A percentile compares a stretch with the other conserved stretches of the same genome.
These are phyloP conservation scores for Talaromyces funiculosus DNA, from an alignment of 2,329 filamentous ascomycete genomes.

Conservation along the genomic window DNA sequence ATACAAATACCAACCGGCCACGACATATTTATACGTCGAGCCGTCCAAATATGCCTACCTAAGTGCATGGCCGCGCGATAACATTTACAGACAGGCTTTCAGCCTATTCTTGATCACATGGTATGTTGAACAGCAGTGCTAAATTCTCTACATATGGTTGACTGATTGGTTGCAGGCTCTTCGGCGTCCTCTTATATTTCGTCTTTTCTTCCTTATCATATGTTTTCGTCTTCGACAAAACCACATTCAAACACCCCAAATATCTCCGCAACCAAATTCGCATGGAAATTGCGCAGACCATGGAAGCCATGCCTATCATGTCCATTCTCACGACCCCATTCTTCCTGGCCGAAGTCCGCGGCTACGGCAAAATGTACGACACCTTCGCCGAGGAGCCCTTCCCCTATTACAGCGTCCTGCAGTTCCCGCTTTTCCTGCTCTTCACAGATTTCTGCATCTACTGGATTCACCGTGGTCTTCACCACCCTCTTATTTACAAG, in stretches of 20 bases:
- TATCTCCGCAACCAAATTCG: constrained; percentile 90
- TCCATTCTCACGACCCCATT: constrained; percentile 72
- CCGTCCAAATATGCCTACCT: constrained; percentile 72
- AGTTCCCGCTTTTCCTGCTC: constrained; percentile 81
- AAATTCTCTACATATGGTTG: not conserved
- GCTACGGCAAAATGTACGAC: constrained; percentile 84
- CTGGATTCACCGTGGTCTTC: constrained; percentile 81
- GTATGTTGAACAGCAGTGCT: constrained; percentile 42
- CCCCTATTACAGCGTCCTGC: constrained; percentile 68
- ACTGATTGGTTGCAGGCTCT: constrained; percentile 56
- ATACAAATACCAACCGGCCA: constrained; percentile 63
- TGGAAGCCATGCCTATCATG: constrained; percentile 73
- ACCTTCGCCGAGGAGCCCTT: constrained; percentile 68
- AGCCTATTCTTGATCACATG: constrained; percentile 81
- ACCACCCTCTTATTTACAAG: constrained; percentile 79
- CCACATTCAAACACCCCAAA: constrained; percentile 80
- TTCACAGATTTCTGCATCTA: constrained; percentile 91
- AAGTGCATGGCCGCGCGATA: constrained; percentile 72
- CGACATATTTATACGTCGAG: constrained; percentile 60
- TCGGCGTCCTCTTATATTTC: constrained; percentile 80
- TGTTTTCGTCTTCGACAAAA: constrained; percentile 84
- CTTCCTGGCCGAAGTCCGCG: constrained; percentile 77
- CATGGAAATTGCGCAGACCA: constrained; percentile 78
- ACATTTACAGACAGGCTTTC: constrained; percentile 66
- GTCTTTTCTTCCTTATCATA: constrained; percentile 78